These are phyloP conservation scores for Allantophomopsis lycopodina DNA, from an alignment of 2,329 filamentous ascomycete genomes.

Conservation along the genomic window DNA sequence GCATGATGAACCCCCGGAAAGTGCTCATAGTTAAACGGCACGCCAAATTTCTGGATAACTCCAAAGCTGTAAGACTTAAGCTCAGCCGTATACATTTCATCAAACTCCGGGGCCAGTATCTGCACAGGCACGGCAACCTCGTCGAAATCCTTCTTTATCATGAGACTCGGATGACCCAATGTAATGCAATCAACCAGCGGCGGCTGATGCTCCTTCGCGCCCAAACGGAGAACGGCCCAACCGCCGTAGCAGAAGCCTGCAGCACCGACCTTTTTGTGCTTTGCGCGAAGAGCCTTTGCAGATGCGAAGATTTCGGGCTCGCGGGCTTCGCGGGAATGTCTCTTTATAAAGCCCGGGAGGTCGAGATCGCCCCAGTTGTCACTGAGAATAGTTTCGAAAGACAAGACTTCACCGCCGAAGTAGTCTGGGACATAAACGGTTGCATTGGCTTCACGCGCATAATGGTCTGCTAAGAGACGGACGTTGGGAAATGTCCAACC, in stretches of 20 bases:
- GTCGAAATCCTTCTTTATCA: conserved; percentile 31
- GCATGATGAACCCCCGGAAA: too few relatives aligned
- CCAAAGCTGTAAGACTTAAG: too few relatives aligned
- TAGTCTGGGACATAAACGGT: conserved; percentile 24
- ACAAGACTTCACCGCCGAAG: conserved; percentile 7
- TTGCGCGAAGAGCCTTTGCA: conserved; percentile 2
- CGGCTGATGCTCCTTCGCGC: conserved; percentile 17
- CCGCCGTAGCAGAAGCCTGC: conserved; percentile 10
- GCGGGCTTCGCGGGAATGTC: conserved; percentile 6
- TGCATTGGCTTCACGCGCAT: conserved; percentile 24
- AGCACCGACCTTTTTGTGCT: conserved; percentile 6
- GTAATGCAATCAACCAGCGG: conserved; percentile 18
- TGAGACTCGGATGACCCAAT: conserved; percentile 14
- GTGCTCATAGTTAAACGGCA: too few relatives aligned
- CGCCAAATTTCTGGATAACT: too few relatives aligned
- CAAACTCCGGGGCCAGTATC: conserved; percentile 11
- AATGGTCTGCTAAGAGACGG: conserved; percentile 29
- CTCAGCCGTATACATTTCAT: too few relatives aligned
- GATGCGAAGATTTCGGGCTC: conserved; percentile 8
- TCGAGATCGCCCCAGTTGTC: conserved; percentile 17
- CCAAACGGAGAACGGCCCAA: conserved; percentile 8
- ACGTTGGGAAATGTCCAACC: conserved; percentile 29
- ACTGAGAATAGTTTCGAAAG: conserved; percentile 2
- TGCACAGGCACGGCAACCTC: conserved; percentile 32
- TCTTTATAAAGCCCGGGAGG: conserved; percentile 4